Base-by-base conservation (phyloP, 1,284 basidiomycete species). In the Marasmius tenuissimus region DNA sequence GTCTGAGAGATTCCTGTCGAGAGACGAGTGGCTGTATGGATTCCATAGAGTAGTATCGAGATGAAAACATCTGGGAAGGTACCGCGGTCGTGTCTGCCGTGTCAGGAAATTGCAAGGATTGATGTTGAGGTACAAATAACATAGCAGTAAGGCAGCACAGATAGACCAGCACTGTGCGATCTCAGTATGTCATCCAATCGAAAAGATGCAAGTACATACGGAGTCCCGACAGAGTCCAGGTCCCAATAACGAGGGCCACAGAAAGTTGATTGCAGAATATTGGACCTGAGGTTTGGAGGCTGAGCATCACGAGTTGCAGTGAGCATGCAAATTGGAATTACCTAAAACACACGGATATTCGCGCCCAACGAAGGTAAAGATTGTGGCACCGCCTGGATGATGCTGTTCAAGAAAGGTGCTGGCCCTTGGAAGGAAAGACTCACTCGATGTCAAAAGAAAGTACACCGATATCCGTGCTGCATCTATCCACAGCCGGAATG, bases 401-500 rank as follows among this genome's bases (percentile, higher is more conserved):
- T 38, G 59, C 38, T 50, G 39, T 48, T 51, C 35, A 38, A 27
- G 11, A 37, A 3, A 27, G 33, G 16, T 55, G 42, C 35, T 60
- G 18, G 56, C 27, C 12, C 0, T 45, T 38, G 48, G 18, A 14
- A 39, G 6, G 34, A 34, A 20, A n/a, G 39, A 60, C 74, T 61
- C 64, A 78, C 81, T 77, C 57, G 72, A 62, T 65, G 81, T 77
- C 39, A 78, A 69, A 12, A 74, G 52, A 37, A 80, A 66, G 59
- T 82, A 69, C 60, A 75, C 71, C 8, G 75, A 63, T 58, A 76
- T 61, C 2, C 81, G 76, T 49, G 71, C 70, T 56, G 77, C 75
- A 61, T 84, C 82, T 60, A 76, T 68, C 79, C 77, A 78, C 39
- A 76, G 67, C 14, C 70, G 71, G 65, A 82, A 82, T 16, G 72